These are phyloP conservation scores for Triglochin maritima DNA, from an alignment of 106 monocot species.

Conservation along the genomic window DNA sequence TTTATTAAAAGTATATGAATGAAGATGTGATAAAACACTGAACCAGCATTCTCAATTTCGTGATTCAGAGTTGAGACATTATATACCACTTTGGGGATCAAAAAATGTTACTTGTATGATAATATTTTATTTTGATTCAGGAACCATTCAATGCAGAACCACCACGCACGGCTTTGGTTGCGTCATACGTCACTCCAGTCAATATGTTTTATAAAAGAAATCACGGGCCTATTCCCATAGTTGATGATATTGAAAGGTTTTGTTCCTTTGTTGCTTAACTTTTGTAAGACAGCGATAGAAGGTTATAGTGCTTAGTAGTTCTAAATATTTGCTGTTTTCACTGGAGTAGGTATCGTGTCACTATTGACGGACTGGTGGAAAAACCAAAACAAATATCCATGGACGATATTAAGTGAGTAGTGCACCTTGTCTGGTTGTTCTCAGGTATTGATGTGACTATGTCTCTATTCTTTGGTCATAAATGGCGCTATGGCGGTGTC, in stretches of 20 bases:
- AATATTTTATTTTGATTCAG: conserved; percentile 15
- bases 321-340: background rate
- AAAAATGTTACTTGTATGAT: background rate
- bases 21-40: background rate
- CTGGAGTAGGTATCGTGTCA: conserved; percentile 50
- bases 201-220: conserved; percentile 98
- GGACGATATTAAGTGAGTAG: conserved; percentile 35
- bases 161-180: conserved; percentile 44
- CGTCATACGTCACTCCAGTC: conserved; percentile 73
- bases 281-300: background rate
- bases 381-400: conserved; percentile 57
- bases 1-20: background rate
- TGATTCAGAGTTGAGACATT: background rate
- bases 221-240: conserved; percentile 94
- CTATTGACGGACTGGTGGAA: conserved; percentile 57
- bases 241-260: conserved; percentile 64
- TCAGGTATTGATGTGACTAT: background rate
- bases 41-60: background rate
- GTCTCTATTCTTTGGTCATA: background rate
- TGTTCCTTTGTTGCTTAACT: background rate
- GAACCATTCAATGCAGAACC: conserved; percentile 99
- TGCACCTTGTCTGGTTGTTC: background rate
- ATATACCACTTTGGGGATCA: background rate
- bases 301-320: too few relatives aligned
- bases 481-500: too few relatives aligned